Conservation (phyloP, 2,329 filamentous ascomycete species). For the Paraphoma chrysanthemicola region DNA sequence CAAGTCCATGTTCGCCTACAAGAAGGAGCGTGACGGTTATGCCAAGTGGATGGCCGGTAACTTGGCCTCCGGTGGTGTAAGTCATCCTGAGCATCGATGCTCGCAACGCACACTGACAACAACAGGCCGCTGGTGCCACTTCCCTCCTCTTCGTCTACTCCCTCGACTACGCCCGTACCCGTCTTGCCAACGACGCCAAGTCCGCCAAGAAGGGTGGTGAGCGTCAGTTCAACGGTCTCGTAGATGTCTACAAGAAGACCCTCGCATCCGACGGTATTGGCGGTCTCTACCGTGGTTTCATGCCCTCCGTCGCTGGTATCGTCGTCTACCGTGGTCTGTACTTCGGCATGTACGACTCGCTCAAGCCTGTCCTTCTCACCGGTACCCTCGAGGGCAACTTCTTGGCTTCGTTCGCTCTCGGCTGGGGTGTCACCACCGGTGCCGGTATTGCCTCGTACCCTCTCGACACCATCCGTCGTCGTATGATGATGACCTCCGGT, state of each 20-base stretch:
- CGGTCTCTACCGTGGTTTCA: conserved; percentile 99
- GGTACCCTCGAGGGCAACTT: conserved; percentile 96
- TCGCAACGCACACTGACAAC: conserved; percentile 13
- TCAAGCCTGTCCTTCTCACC: conserved; percentile 97
- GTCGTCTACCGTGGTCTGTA: conserved; percentile 99
- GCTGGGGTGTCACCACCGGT: conserved; percentile 99
- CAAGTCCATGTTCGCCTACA: conserved; percentile 99
- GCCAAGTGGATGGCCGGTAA: conserved; percentile 99
- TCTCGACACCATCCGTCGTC: conserved; percentile 99
- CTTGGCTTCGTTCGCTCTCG: conserved; percentile 98
- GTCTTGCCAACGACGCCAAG: conserved; percentile 99
- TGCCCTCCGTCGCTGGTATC: conserved; percentile 98
- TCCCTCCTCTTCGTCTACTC: conserved; percentile 99
- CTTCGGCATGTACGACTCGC: conserved; percentile 99
- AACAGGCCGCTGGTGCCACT: conserved; percentile 93
- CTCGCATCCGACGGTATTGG: conserved; percentile 97
- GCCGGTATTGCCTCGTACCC: conserved; percentile 99
- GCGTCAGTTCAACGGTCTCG: conserved; percentile 99
- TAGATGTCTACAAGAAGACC: conserved; percentile 99
- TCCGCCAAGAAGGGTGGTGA: conserved; percentile 95
- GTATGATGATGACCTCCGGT: conserved; percentile 99
- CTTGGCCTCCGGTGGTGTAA: conserved; percentile 99
- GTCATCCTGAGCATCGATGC: conserved; percentile 46
- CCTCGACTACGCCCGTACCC: conserved; percentile 99
- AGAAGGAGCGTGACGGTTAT: conserved; percentile 99